Conservation (phyloP, 2,329 filamentous ascomycete species). For the Curvularia eragrostidis region DNA sequence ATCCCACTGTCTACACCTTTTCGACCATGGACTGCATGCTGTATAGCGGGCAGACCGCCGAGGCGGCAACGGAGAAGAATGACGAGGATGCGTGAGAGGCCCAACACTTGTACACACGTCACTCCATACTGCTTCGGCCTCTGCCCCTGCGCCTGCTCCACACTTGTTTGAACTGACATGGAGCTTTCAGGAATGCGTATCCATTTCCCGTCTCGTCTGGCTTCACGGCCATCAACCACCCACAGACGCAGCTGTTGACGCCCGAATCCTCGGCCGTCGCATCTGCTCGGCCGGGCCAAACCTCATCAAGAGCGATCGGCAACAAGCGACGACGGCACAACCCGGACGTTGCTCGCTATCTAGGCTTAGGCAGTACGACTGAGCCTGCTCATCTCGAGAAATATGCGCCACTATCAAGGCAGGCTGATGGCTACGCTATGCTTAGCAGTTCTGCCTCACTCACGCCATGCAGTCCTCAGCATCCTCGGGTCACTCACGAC, state of each 20-base stretch:
- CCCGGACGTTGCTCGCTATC: slow-evolving; percentile 37
- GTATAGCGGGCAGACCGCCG: slow-evolving; percentile 13
- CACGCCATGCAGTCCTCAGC: background rate
- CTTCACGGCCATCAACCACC: slow-evolving; percentile 40
- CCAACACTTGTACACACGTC: slow-evolving; percentile 23
- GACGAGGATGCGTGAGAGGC: slow-evolving; percentile 34
- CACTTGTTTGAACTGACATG: slow-evolving; percentile 9
- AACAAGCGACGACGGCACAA: slow-evolving; percentile 25
- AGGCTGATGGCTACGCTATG: background rate
- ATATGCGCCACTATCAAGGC: slow-evolving; percentile 19
- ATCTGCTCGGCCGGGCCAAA: slow-evolving; percentile 10
- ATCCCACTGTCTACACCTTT: background rate
- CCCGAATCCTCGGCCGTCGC: slow-evolving; percentile 16
- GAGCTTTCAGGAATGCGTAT: slow-evolving; percentile 8
- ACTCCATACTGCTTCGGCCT: slow-evolving; percentile 6
- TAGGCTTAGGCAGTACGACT: slow-evolving; percentile 29
- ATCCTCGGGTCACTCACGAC: background rate
- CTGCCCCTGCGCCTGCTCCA: background rate
- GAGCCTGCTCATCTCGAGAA: slow-evolving; percentile 31
- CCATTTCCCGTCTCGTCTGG: slow-evolving; percentile 15
- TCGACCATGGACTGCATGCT: slow-evolving; percentile 8
- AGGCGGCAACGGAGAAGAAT: slow-evolving; percentile 10
- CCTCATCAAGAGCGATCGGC: slow-evolving; percentile 6
- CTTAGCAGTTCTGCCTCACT: background rate
- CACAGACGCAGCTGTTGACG: slow-evolving; percentile 15